Evolutionary conservation across 139 green algal genomes (phyloP).

Genomic region (Yamagishiella unicocca): DNA sequence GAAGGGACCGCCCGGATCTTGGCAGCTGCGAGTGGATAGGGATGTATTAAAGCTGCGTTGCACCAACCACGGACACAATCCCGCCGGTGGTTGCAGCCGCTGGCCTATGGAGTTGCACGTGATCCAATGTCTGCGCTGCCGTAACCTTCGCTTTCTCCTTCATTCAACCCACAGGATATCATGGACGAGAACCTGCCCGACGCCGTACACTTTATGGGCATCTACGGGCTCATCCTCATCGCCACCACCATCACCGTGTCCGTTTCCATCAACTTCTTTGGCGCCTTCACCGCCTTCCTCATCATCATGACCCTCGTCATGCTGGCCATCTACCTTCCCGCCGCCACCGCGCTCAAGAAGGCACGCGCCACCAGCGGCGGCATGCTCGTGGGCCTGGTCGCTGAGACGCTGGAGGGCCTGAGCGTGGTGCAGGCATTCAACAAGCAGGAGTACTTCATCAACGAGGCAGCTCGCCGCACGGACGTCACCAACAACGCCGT

Average conservation of each 20-base stretch:
- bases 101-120: background rate
- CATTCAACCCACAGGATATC: conserved; percentile 64
- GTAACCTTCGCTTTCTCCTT: background rate
- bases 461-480: conserved; percentile 55
- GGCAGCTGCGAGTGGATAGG: background rate
- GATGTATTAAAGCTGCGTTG: too few species aligned
- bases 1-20: background rate
- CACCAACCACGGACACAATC: background rate
- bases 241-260: conserved; percentile 73
- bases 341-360: conserved; percentile 74
- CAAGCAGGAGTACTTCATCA: conserved; percentile 59
- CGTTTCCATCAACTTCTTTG: conserved; percentile 71
- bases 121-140: background rate
- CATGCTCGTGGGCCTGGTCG: conserved; percentile 69
- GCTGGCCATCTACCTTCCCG: conserved; percentile 72
- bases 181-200: conserved; percentile 75
- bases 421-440: conserved; percentile 66
- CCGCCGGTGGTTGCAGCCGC: background rate
- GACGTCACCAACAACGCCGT: conserved; percentile 52
- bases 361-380: conserved; percentile 57
- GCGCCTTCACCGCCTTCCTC: conserved; percentile 65
- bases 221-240: conserved; percentile 75
- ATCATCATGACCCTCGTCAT: conserved; percentile 66
- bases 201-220: conserved; percentile 67
- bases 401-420: conserved; percentile 74